Evolutionary conservation across 192 early-diverging fungal genomes (phyloP), one percentile per base, ranked within the genome.

Genomic region (Paraglomus brasilianum): DNA sequence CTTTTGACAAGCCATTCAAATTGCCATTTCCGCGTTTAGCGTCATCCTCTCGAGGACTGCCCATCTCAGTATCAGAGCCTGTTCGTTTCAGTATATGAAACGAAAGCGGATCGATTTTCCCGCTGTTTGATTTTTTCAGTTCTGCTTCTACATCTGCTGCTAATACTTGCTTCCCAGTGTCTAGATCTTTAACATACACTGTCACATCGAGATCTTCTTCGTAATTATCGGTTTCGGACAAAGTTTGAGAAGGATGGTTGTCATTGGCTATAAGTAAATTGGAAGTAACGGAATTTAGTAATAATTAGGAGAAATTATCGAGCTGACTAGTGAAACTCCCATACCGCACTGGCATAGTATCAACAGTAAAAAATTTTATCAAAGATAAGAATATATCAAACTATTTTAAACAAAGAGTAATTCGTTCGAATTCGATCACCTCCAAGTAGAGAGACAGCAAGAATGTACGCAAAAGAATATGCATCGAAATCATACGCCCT

Each of bases 11-110:
- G 30, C 24, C 38, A 6, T 56, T 30, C 53, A 1, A 56, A 56
- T 56, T 56, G 9, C 53, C 53, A 56, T 6, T 56, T 17, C 53
- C 53, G 10, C 6, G 11, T 21, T 17, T 56, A 10, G 53, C 53
- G 1, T 56, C 53, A 56, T 56, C 53, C 1, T 17, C 15, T 11
- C 17, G 10, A 17, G 53, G 53, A 49, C 47, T 50, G 2, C 40
- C 19, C 17, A 47, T 39, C 21, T 69, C 24, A 44, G 21, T 58
- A 40, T 58, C 44, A 38, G 53, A 42, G 10, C 67, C 53, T 0
- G 67, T 36, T n/a, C 67, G 43, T 69, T 69, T 36, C 67, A 69
- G 39, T 58, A 69, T 69, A 19, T 69, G 67, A 48, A 69, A 58
- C 38, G 67, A 69, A 47, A 69, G 38, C 21, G 67, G 67, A 38